A percentile compares a stretch with the other conserved stretches of the same genome.
Conservation (phyloP, 208 protist species). For the Trypanosoma platydactyli region DNA sequence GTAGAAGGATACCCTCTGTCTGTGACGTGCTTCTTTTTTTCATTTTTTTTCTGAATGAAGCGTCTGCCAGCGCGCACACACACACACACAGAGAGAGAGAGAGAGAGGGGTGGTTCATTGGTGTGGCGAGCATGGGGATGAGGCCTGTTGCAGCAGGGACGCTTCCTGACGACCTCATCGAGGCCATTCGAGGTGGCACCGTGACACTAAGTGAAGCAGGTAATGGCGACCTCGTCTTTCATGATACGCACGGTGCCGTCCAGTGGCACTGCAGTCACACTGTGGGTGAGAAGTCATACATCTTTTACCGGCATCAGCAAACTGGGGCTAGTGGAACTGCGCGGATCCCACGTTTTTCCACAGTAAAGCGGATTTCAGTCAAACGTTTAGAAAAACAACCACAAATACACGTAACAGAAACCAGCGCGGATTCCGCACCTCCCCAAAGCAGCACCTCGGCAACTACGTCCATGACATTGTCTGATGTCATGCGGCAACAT, state of each 20-base stretch:
- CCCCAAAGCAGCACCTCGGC: background rate
- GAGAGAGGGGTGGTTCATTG: background rate
- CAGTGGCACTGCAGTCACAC: conserved; percentile 10
- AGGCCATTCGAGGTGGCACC: conserved; percentile 25
- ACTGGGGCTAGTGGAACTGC: conserved; percentile 13
- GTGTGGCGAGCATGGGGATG: conserved; percentile 4
- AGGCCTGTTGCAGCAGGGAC: conserved; percentile 22
- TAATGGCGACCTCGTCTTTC: conserved; percentile 12
- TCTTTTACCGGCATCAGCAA: conserved; percentile 19
- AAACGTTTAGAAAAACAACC: background rate
- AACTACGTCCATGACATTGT: background rate
- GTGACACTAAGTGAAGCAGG: conserved; percentile 3
- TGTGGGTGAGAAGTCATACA: background rate
- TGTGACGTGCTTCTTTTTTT: background rate
- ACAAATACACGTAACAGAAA: background rate
- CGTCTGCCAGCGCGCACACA: background rate
- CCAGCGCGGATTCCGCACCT: background rate
- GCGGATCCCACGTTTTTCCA: conserved; percentile 11
- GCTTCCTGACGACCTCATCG: conserved; percentile 31
- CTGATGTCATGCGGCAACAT: conserved; percentile 20
- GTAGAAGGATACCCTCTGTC: background rate
- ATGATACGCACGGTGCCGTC: background rate
- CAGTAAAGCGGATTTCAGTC: conserved; percentile 1
- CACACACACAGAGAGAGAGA: background rate
- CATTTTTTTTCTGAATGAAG: background rate